Percentiles rank a stretch among this genome's conserved stretches.
Conservation (phyloP, 768 basidiomycete species). For the Calocybe gangraenosa region DNA sequence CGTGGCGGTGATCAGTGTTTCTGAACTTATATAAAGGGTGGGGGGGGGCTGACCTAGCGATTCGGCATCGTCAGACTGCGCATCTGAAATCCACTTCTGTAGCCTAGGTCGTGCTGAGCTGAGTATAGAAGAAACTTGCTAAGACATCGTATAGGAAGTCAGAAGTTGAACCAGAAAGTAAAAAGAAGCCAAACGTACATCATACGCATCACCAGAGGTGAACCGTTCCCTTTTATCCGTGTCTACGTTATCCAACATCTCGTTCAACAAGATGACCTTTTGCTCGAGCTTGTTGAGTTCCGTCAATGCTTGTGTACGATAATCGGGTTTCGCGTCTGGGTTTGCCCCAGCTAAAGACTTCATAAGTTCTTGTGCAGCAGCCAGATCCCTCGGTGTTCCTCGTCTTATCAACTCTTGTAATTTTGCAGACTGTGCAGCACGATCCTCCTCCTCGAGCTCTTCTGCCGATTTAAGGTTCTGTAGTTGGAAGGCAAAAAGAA, state of each 20-base stretch:
- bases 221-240: conserved; percentile 68
- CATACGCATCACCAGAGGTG: conserved; percentile 88
- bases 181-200: conserved; percentile 46
- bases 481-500: background rate
- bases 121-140: conserved; percentile 90
- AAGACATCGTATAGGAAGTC: conserved; percentile 10
- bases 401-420: conserved; percentile 97
- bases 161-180: background rate
- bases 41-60: conserved; percentile 65
- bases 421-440: conserved; percentile 93
- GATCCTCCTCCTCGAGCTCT: conserved; percentile 93
- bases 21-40: background rate
- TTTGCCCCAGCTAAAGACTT: conserved; percentile 92
- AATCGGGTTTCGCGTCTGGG: conserved; percentile 92
- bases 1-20: background rate
- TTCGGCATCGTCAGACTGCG: conserved; percentile 84
- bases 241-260: conserved; percentile 94
- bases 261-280: conserved; percentile 93
- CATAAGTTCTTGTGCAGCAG: conserved; percentile 96
- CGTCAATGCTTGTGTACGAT: conserved; percentile 81
- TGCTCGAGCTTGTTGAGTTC: conserved; percentile 94
- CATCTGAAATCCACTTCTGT: conserved; percentile 97
- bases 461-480: conserved; percentile 93
- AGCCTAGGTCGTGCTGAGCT: conserved; percentile 84
- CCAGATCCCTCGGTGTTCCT: conserved; percentile 92